phyloP scores from a whole-genome alignment of 805 yeast genomes.

The Millerozyma miso region DNA sequence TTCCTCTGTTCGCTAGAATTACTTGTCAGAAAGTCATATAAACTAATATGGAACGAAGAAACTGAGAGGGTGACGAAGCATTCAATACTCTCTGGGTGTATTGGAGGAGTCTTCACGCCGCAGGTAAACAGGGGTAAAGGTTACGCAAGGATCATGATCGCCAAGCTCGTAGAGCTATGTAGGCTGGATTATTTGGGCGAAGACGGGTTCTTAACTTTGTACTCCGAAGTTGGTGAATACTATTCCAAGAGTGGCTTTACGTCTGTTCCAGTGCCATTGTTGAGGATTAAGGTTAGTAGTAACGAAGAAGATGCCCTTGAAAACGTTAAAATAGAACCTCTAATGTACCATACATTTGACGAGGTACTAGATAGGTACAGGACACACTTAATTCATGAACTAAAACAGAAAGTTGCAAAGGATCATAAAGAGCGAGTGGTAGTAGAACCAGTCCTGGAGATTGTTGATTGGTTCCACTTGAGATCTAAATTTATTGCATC shows the following conservation, averaged over 20 bases:
- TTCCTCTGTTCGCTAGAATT: conserved; percentile 33
- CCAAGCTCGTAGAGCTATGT: conserved; percentile 26
- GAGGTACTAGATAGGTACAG: conserved; percentile 18
- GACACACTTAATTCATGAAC: conserved; percentile 14
- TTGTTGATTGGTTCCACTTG: conserved; percentile 41
- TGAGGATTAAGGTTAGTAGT: conserved; percentile 16
- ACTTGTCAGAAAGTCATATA: conserved; percentile 26
- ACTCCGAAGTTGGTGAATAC: conserved; percentile 43
- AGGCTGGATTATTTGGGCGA: conserved; percentile 19
- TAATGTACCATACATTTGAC: conserved; percentile 28
- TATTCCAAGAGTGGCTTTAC: conserved; percentile 35
- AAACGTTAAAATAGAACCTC: conserved; percentile 9
- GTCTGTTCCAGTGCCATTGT: conserved; percentile 32
- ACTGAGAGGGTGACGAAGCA: conserved; percentile 13
- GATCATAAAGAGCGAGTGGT: conserved; percentile 31
- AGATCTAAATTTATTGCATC: conserved; percentile 30
- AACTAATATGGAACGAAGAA: conserved; percentile 13
- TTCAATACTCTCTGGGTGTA: conserved; percentile 28
- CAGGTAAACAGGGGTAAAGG: conserved; percentile 35
- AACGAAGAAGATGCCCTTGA: conserved; percentile 4
- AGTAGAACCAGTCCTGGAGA: conserved; percentile 22
- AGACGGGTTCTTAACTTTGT: conserved; percentile 34
- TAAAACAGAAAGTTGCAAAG: conserved; percentile 14
- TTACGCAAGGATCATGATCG: conserved; percentile 36
- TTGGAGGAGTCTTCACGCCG: conserved; percentile 41